These are phyloP conservation scores for Cyberlindnera sargentensis DNA, from an alignment of 805 yeast species.

Conservation along the genomic window DNA sequence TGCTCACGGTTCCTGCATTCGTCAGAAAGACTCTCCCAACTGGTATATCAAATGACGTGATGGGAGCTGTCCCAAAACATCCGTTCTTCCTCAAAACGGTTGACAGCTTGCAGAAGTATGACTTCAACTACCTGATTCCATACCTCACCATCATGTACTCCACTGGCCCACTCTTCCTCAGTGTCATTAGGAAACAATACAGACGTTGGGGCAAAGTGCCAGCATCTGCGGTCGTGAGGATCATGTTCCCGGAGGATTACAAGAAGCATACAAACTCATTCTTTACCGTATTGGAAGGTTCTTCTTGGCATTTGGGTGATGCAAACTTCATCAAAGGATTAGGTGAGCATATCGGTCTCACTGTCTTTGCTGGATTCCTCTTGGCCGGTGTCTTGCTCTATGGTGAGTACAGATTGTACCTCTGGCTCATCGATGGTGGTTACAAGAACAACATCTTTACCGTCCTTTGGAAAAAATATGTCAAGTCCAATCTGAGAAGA, in stretches of 20 bases:
- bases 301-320: constrained; percentile 90
- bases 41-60: constrained; percentile 87
- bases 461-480: constrained; percentile 12
- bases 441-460: constrained; percentile 14
- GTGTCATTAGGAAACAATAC: constrained; percentile 83
- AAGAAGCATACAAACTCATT: constrained; percentile 54
- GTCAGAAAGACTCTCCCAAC: constrained; percentile 84
- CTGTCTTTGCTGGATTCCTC: constrained; percentile 64
- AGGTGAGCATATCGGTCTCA: constrained; percentile 66
- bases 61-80: constrained; percentile 84
- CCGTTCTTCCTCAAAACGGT: constrained; percentile 74
- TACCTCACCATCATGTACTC: constrained; percentile 89
- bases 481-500: constrained; percentile 17
- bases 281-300: constrained; percentile 72
- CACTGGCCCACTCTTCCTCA: constrained; percentile 84
- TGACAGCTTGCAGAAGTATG: constrained; percentile 53
- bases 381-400: constrained; percentile 43
- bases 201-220: constrained; percentile 67
- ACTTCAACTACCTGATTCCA: constrained; percentile 74
- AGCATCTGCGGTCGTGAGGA: constrained; percentile 56
- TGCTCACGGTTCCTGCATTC: constrained; percentile 76
- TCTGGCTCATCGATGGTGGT: constrained; percentile 30
- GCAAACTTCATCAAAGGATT: constrained; percentile 70
- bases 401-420: constrained; percentile 40
- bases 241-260: constrained; percentile 69